Base-by-base conservation (phyloP, 202 grass and related monocot genomes). In the Musa balbisiana region DNA sequence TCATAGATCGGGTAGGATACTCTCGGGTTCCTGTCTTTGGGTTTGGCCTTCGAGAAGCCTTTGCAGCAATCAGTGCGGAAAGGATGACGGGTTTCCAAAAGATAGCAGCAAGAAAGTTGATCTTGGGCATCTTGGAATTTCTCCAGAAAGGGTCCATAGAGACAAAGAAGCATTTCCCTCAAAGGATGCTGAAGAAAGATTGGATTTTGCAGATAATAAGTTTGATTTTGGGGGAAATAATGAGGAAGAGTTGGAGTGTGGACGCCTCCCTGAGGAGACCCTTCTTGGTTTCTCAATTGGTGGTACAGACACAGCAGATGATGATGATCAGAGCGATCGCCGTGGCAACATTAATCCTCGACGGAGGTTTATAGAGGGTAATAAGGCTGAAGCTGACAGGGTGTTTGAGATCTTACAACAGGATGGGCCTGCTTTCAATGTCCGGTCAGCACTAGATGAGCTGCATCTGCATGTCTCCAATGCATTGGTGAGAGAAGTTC, bases 351-450 rank as follows among this genome's bases (percentile, higher is more conserved):
- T 26, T 16, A 43, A 67, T 60, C 53, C 55, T 26, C 82, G 67
- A 68, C 73, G 82, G 73, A 73, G 55, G 63, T 78, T 53, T 53
- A 72, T 65, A 15, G 65, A 77, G 60, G 86, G 78, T 59, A 17
- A 81, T 70, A 87, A 71, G 22, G 26, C 71, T 49, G 27, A 89
- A 49, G 86, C 83, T 3, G 81, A 89, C 43, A 81, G 66, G 83
- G 76, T 97, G 25, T 80, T 93, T 49, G 83, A 74, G 85, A 82
- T 91, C 12, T 81, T 97, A 49, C 83, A 84, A 67, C 94, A 97
- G 83, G 94, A 97, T 23, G 94, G 93, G 6, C 93, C 84, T 13
- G 93, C 90, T 19, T 97, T 89, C 69, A 89, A 81, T 21, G 82
- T 86, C 55, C 82, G 68, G 27, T 70, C 80, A 76, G 86, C 81